phyloP scores from a whole-genome alignment of 306 rosid species.

The Medicago arabica region DNA sequence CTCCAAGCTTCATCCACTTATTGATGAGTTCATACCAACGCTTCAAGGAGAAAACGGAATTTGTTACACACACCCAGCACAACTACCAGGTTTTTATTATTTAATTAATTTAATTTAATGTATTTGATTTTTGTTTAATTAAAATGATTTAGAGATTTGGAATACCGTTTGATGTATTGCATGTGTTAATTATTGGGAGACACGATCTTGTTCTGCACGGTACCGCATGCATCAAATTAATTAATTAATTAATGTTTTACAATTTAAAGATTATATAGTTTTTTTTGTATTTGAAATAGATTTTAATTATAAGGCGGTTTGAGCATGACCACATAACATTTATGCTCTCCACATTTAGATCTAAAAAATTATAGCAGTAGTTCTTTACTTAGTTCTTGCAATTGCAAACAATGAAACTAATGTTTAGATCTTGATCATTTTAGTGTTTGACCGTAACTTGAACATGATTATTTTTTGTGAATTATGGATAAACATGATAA shows the following conservation, averaged over 20 bases:
- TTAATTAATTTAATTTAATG: neutral
- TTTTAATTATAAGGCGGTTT: conserved; percentile 34
- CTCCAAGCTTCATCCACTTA: conserved; percentile 80
- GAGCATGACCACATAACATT: conserved; percentile 35
- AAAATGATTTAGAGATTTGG: conserved; percentile 1
- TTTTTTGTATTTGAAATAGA: conserved; percentile 9
- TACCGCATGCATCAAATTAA: conserved; percentile 37
- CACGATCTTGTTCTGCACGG: conserved; percentile 41
- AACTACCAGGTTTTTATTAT: conserved; percentile 71
- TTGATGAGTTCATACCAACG: conserved; percentile 83
- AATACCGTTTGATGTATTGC: conserved; percentile 36
- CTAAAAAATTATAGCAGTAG: neutral
- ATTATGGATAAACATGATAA: too few relatives aligned
- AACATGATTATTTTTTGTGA: too few relatives aligned
- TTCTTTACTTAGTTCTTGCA: neutral
- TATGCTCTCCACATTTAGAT: neutral
- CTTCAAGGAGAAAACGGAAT: conserved; percentile 91
- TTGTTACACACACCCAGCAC: conserved; percentile 94
- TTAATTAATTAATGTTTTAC: conserved; percentile 22
- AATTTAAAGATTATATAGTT: neutral
- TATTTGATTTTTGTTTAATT: neutral
- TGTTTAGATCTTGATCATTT: too few relatives aligned
- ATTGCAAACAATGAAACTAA: neutral
- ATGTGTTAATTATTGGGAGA: conserved; percentile 25
- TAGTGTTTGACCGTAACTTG: too few relatives aligned